Base-by-base conservation (phyloP, 495 filamentous ascomycete species). In the Penicilliopsis zonata region DNA sequence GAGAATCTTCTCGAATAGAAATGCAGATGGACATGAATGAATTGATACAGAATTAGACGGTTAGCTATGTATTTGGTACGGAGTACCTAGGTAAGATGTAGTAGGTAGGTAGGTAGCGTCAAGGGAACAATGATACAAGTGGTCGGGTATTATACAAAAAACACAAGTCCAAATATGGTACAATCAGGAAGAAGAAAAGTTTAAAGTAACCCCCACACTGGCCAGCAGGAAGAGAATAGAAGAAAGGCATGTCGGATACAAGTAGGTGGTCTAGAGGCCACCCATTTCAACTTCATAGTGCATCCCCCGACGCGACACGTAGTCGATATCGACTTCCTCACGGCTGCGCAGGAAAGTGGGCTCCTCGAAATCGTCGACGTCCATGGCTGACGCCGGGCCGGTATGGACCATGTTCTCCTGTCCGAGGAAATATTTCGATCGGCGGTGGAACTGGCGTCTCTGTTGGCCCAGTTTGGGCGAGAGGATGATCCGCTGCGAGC, bases 311-410 rank as follows among this genome's bases (percentile, higher is more conserved):
- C 21, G 13, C n/a, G 18, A 26, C 17, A 19, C 9, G 28, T 47
- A 53, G 20, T 65, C 60, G 10, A 38, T 37, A 38, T 65, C 61
- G n/a, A 63, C 57, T 31, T 67, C 62, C 18, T 65, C 62, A 4
- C 53, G 47, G 20, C 51, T 44, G 18, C 60, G 47, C 10, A 67
- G 40, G 37, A 67, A 67, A 1, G 49, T 24, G 0, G 62, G 53
- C 29, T 67, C 62, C 28, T 60, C 62, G 30, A 67, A 67, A 28
- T 63, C 43, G 28, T 59, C 59, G 13, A 59, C 7, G 18, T 57
- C 53, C 51, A 63, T 52, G 7, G 18, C 31, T 4, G 45, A 15
- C 15, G 33, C 25, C 9, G 36, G 27, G 19, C 31, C 27, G n/a
- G n/a, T n/a, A n/a, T n/a, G n/a, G n/a, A n/a, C n/a, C n/a, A n/a